A percentile compares a stretch with the other conserved stretches of the same genome.
These are phyloP conservation scores for Amoebophrya sp. DNA, from an alignment of 169 alveolate species.

Conservation along the genomic window DNA sequence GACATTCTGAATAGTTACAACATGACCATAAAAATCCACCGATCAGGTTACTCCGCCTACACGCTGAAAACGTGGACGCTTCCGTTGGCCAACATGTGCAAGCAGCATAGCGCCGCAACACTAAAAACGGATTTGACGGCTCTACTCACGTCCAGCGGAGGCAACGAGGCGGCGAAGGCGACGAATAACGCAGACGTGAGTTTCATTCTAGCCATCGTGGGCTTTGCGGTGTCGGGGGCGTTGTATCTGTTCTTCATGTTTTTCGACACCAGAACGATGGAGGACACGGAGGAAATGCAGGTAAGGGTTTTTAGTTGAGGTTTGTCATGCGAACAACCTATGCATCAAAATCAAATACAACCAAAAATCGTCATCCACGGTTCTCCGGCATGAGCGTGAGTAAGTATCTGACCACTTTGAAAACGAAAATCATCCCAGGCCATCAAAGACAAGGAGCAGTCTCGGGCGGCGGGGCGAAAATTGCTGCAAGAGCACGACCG, in stretches of 20 bases:
- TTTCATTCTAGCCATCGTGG: no score
- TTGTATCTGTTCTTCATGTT: not conserved
- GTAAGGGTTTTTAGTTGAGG: no score
- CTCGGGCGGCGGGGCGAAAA: not conserved
- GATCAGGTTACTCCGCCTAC: not conserved
- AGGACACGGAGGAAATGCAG: not conserved
- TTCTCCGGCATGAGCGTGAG: no score
- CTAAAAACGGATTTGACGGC: not conserved
- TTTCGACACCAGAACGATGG: not conserved
- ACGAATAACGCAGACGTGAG: not conserved
- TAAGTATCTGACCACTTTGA: no score
- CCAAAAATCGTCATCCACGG: no score
- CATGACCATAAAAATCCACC: no score
- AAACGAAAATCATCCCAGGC: not conserved
- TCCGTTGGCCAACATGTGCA: not conserved
- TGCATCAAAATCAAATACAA: no score
- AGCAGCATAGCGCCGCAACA: no score
- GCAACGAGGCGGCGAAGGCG: not conserved
- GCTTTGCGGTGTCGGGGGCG: no score
- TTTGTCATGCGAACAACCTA: no score
- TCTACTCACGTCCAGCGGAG: not conserved
- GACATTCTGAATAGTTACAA: no score
- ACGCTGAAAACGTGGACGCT: not conserved
- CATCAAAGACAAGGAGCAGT: not conserved
- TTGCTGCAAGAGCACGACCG: not conserved